phyloP scores from a whole-genome alignment of 345 rosid species.

The Theobroma cacao region DNA sequence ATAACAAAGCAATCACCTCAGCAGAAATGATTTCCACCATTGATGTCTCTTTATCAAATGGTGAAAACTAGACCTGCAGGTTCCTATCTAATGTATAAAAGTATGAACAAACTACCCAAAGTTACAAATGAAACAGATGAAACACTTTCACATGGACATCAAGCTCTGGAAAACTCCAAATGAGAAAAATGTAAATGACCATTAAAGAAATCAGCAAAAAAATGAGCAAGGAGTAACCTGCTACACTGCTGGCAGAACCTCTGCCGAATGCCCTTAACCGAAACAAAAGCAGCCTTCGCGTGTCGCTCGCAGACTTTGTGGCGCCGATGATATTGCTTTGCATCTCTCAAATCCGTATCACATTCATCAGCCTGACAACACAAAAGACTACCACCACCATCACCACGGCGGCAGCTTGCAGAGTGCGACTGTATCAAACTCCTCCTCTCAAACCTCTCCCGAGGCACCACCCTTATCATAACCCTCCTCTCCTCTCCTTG shows the following conservation, averaged over 20 bases:
- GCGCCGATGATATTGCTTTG: slow-evolving; percentile 15
- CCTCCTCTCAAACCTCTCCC: slow-evolving; percentile 8
- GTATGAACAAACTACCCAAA: no score
- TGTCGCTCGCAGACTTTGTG: slow-evolving; percentile 23
- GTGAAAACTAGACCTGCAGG: no score
- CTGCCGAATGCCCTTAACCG: slow-evolving; percentile 8
- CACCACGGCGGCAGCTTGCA: not conserved
- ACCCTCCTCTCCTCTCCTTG: slow-evolving; percentile 5
- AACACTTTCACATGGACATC: not conserved
- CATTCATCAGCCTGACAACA: slow-evolving; percentile 27
- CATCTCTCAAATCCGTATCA: not conserved
- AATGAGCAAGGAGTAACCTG: not conserved
- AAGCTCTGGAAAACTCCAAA: not conserved
- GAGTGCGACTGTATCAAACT: not conserved
- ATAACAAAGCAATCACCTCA: no score
- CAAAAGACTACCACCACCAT: not conserved
- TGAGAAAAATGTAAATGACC: not conserved
- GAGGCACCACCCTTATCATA: slow-evolving; percentile 16
- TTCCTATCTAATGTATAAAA: no score
- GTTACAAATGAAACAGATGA: not conserved
- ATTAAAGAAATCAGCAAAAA: no score
- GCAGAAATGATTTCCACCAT: no score
- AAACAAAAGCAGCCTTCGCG: slow-evolving; percentile 16
- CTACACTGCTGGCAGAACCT: slow-evolving; percentile 27
- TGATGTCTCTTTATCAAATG: no score